Evolutionary conservation across 2,329 filamentous ascomycete genomes (phyloP).

Genomic region (Cladosporium sp.): DNA sequence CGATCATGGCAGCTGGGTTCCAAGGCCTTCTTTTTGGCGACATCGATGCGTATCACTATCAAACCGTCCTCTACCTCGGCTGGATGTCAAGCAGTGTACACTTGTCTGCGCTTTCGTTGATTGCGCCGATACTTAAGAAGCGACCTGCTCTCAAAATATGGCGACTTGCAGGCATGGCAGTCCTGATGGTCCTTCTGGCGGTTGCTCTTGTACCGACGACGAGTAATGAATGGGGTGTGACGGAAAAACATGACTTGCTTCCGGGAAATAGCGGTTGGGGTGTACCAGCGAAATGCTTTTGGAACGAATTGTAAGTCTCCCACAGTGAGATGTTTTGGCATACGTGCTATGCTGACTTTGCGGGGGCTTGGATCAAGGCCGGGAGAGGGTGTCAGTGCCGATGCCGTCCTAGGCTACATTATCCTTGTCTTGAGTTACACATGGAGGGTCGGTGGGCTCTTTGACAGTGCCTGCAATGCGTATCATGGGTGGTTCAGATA

Average conservation of each 20-base stretch:
- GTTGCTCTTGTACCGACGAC: conserved; percentile 21
- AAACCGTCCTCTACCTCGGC: conserved; percentile 27
- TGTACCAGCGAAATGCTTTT: conserved; percentile 19
- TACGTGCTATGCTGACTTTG: too few species aligned
- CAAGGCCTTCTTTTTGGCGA: conserved; percentile 13
- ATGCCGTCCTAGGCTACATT: conserved; percentile 19
- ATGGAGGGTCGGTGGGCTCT: conserved; percentile 26
- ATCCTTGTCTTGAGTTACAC: conserved; percentile 24
- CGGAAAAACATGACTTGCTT: conserved; percentile 1
- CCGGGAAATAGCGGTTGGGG: conserved; percentile 10
- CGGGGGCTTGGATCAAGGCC: background rate
- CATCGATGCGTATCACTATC: conserved; percentile 26
- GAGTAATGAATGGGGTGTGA: conserved; percentile 19
- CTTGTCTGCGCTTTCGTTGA: conserved; percentile 21
- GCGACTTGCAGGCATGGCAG: conserved; percentile 21
- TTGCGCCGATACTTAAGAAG: conserved; percentile 17
- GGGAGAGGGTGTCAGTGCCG: conserved; percentile 19
- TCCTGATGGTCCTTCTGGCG: conserved; percentile 20
- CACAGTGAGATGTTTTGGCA: too few species aligned
- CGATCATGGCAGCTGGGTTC: conserved; percentile 24
- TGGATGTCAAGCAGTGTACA: conserved; percentile 29
- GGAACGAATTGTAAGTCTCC: conserved; percentile 10
- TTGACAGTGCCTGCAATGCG: conserved; percentile 9
- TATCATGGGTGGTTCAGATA: conserved; percentile 17
- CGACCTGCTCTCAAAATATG: conserved; percentile 16